Conservation (phyloP, 2,329 filamentous ascomycete genomes). For the Scytalidium sp. region DNA sequence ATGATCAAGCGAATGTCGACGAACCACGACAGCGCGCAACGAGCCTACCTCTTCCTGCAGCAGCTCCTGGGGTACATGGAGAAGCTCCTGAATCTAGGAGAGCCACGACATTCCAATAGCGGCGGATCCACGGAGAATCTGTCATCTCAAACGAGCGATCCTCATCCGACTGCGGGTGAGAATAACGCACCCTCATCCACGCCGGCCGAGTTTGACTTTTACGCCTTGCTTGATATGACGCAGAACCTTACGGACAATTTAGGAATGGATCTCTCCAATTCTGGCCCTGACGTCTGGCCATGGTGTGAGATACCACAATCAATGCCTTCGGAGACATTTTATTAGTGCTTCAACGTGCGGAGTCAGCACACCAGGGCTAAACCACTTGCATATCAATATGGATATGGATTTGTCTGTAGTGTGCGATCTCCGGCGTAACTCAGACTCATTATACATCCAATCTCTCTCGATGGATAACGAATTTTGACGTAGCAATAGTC, state of each 20-base stretch:
- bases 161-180: not conserved
- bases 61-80: not conserved
- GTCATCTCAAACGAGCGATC: not conserved
- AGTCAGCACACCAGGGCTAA: no score
- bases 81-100: not conserved
- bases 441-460: no score
- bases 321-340: not conserved
- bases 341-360: not conserved
- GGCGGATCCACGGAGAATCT: not conserved
- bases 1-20: constrained; percentile 9
- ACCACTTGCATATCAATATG: no score
- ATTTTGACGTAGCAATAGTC: no score
- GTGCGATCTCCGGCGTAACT: no score
- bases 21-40: constrained; percentile 7
- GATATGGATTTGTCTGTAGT: no score
- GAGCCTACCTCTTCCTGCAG: constrained; percentile 3
- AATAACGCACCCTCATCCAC: not conserved
- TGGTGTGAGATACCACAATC: not conserved
- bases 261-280: not conserved
- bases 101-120: not conserved
- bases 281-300: not conserved
- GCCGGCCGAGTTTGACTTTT: not conserved
- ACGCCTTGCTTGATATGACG: not conserved
- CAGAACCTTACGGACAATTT: not conserved
- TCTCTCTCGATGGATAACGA: no score